phyloP scores from a whole-genome alignment of 805 yeast species.

The Tetrapisispora taiwanensis region DNA sequence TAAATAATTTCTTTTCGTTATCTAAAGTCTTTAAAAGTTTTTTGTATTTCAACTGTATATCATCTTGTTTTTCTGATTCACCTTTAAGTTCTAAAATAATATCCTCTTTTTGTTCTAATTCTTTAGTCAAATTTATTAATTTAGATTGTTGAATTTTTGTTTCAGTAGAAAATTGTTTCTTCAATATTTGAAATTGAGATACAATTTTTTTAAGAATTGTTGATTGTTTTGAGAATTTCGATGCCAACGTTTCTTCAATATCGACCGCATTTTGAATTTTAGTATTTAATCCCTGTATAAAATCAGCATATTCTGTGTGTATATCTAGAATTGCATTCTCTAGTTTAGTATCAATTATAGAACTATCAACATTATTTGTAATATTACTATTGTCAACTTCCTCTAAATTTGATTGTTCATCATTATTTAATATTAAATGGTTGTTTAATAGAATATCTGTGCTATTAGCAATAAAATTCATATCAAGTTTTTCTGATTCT shows the following conservation, averaged over 20 bases:
- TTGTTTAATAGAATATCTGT: conserved; percentile 8
- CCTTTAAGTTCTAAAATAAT: conserved; percentile 6
- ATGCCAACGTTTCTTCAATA: conserved; percentile 11
- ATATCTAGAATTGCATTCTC: conserved; percentile 23
- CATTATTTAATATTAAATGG: neutral
- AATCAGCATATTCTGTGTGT: conserved; percentile 23
- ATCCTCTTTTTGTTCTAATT: conserved; percentile 10
- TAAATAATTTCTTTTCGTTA: conserved; percentile 10
- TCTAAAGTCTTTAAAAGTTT: conserved; percentile 9
- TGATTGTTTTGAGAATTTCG: conserved; percentile 18
- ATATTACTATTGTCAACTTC: neutral
- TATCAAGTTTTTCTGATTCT: neutral
- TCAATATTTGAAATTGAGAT: neutral
- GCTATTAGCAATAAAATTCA: conserved; percentile 13
- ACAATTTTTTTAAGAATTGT: conserved; percentile 1
- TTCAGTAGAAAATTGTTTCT: neutral
- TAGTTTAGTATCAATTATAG: conserved; percentile 16
- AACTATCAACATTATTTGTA: conserved; percentile 3
- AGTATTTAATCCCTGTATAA: conserved; percentile 17
- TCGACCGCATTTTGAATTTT: conserved; percentile 15
- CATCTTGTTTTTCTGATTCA: conserved; percentile 5
- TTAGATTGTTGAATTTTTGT: neutral
- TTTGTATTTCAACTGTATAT: conserved; percentile 5
- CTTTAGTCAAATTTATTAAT: neutral
- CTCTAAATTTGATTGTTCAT: neutral